phyloP scores from a whole-genome alignment of 2,329 filamentous ascomycete species.

The Pseudogymnoascus verrucosus region DNA sequence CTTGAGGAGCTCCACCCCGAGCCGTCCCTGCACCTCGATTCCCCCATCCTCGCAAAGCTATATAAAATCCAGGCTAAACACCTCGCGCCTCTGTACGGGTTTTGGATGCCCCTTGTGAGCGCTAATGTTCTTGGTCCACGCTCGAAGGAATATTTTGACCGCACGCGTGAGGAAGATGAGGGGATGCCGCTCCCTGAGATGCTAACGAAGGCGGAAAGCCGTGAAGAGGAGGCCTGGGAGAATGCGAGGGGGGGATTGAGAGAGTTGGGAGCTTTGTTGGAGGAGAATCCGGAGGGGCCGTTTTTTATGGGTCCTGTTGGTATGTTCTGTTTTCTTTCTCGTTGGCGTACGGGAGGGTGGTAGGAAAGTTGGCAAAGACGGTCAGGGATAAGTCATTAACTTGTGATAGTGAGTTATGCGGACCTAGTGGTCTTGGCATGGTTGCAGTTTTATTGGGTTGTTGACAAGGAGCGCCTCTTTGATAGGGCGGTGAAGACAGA shows the following conservation, averaged over 20 bases:
- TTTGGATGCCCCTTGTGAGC: conserved; percentile 43
- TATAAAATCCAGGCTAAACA: conserved; percentile 31
- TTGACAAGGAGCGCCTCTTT: conserved; percentile 32
- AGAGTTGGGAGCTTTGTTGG: conserved; percentile 22
- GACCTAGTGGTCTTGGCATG: conserved; percentile 49
- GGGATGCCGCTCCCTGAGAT: conserved; percentile 48
- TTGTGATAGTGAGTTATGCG: conserved; percentile 37
- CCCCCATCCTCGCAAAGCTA: conserved; percentile 39
- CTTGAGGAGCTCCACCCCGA: conserved; percentile 52
- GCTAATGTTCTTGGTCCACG: conserved; percentile 41
- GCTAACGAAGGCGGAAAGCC: conserved; percentile 32
- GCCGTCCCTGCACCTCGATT: conserved; percentile 50
- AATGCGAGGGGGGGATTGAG: conserved; percentile 40
- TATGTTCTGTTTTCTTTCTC: conserved; percentile 12
- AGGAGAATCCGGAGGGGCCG: conserved; percentile 44
- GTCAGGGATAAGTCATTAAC: background rate
- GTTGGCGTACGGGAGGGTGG: no score
- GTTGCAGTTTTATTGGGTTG: conserved; percentile 36
- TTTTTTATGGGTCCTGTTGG: conserved; percentile 50
- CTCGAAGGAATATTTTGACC: conserved; percentile 47
- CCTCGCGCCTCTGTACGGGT: conserved; percentile 29
- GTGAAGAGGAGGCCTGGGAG: conserved; percentile 43
- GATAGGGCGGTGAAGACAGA: conserved; percentile 30
- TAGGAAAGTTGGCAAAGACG: background rate
- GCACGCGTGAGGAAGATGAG: conserved; percentile 39